A percentile compares a stretch with the other conserved stretches of the same genome.
These are phyloP conservation scores for Talaromyces sp. DNA, from an alignment of 2,329 filamentous ascomycete species.

Conservation along the genomic window DNA sequence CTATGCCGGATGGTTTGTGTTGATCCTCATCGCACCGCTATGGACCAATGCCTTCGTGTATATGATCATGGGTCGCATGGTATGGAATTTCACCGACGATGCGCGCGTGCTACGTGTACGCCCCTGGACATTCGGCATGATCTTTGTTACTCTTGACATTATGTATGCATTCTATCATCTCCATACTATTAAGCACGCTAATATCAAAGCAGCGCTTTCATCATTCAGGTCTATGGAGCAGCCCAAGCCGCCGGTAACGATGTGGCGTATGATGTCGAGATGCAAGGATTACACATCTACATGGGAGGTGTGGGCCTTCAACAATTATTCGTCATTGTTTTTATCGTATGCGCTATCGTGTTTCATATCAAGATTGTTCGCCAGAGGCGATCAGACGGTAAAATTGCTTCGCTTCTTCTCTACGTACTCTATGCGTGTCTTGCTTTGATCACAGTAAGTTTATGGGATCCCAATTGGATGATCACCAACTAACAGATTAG, in stretches of 20 bases:
- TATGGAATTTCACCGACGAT: slow-evolving; percentile 9
- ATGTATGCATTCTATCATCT: not conserved
- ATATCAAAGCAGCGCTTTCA: slow-evolving; percentile 2
- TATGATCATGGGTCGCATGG: slow-evolving; percentile 11
- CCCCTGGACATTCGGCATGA: slow-evolving; percentile 3
- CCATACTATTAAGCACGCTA: not conserved
- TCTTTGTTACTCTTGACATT: slow-evolving; percentile 7
- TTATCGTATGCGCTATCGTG: slow-evolving; percentile 2
- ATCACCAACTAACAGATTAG: not conserved
- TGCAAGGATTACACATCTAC: slow-evolving; percentile 8
- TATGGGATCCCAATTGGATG: not conserved
- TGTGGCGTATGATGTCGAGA: slow-evolving; percentile 2
- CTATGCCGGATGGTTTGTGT: slow-evolving; percentile 4
- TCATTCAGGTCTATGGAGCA: slow-evolving; percentile 8
- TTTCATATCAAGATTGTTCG: slow-evolving; percentile 6
- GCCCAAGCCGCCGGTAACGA: slow-evolving; percentile 3
- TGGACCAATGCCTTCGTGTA: slow-evolving; percentile 11
- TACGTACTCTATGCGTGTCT: slow-evolving; percentile 7
- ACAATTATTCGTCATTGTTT: slow-evolving; percentile 7
- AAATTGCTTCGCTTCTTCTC: slow-evolving; percentile 1
- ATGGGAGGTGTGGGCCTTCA: slow-evolving; percentile 8
- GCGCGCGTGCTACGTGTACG: not conserved
- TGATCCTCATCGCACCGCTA: slow-evolving; percentile 9
- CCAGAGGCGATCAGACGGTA: not conserved
- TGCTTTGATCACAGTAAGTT: slow-evolving; percentile 9